phyloP scores from a whole-genome alignment of 345 rosid species.

The Populus euphratica region DNA sequence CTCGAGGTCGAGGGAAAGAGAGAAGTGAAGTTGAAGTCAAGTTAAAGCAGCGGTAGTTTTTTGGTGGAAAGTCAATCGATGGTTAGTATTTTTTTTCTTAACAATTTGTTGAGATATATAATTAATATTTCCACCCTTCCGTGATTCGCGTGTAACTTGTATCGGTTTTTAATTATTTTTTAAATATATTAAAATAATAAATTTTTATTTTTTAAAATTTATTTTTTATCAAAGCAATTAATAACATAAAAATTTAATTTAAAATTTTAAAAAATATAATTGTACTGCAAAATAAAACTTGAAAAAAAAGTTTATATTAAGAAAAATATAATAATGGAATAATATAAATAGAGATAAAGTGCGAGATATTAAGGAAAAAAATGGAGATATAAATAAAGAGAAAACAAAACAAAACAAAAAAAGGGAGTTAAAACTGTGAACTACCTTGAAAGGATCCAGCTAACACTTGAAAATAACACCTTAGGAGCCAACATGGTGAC shows the following conservation, averaged over 20 bases:
- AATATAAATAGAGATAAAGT: neutral
- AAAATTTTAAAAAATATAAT: too few species aligned
- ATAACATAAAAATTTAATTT: too few species aligned
- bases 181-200: too few species aligned
- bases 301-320: neutral
- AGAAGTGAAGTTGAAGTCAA: conserved; percentile 11
- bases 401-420: too few species aligned
- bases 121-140: neutral
- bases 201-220: too few species aligned
- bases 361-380: neutral
- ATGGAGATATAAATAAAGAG: neutral
- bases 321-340: neutral
- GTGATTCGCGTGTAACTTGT: neutral
- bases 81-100: neutral
- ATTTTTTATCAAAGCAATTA: too few species aligned
- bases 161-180: too few species aligned
- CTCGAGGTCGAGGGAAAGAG: neutral
- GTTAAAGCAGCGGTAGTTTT: neutral
- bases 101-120: neutral
- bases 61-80: conserved; percentile 7
- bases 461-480: too few species aligned
- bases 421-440: neutral
- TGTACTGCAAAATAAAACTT: too few species aligned
- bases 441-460: too few species aligned
- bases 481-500: too few species aligned